Evolutionary conservation across 179 eudicot species (phyloP).

Genomic region (Vitellaria paradoxa): DNA sequence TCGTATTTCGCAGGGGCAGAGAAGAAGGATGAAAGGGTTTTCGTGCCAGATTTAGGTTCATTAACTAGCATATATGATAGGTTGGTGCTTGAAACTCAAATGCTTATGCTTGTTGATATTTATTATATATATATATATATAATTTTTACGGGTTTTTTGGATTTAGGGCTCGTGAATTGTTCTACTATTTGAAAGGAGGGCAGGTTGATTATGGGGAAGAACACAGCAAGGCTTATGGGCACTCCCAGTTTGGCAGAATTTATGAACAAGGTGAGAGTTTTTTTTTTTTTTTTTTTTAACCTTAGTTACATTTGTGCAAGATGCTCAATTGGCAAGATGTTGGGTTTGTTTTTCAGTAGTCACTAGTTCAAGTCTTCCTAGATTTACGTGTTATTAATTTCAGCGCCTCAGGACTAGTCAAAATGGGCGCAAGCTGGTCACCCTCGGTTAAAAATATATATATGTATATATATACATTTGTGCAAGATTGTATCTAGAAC

Average conservation of each 20-base stretch:
- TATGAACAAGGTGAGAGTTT: slow-evolving; percentile 63
- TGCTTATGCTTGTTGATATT: not conserved
- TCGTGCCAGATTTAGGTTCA: slow-evolving; percentile 97
- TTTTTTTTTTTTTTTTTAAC: too few relatives aligned
- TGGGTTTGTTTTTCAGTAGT: too few relatives aligned
- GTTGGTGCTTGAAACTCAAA: slow-evolving; percentile 30
- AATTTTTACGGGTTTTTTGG: slow-evolving; percentile 8
- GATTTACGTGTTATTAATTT: too few relatives aligned
- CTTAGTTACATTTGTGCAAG: too few relatives aligned
- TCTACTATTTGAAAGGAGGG: slow-evolving; percentile 95
- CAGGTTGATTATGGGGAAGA: slow-evolving; percentile 96
- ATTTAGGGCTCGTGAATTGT: slow-evolving; percentile 90
- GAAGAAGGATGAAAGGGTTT: slow-evolving; percentile 93
- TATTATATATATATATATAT: not conserved
- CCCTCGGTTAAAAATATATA: too few relatives aligned
- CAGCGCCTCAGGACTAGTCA: too few relatives aligned
- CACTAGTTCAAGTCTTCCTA: too few relatives aligned
- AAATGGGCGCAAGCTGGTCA: too few relatives aligned
- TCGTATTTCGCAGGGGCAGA: slow-evolving; percentile 98
- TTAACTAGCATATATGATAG: slow-evolving; percentile 90
- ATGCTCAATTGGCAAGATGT: too few relatives aligned
- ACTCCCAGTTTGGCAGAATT: slow-evolving; percentile 73
- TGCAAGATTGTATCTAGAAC: not conserved
- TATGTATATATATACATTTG: too few relatives aligned
- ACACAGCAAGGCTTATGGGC: slow-evolving; percentile 91